These are phyloP conservation scores for Notholithocarpus densiflorus DNA, from an alignment of 306 rosid species.

Conservation along the genomic window DNA sequence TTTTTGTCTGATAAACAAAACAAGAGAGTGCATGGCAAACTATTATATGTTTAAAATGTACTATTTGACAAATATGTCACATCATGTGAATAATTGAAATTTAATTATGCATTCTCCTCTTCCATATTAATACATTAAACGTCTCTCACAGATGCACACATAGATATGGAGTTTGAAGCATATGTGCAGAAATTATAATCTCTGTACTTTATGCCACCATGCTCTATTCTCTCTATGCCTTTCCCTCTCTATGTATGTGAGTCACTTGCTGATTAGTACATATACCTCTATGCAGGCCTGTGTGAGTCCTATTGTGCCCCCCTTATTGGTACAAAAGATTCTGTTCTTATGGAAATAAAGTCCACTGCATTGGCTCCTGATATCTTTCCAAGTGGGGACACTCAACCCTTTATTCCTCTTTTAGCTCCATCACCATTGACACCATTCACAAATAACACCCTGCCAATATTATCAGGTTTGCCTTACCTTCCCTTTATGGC, in stretches of 20 bases:
- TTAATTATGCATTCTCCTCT: neutral
- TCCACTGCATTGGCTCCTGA: constrained; percentile 33
- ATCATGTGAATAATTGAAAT: neutral
- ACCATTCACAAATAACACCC: constrained; percentile 39
- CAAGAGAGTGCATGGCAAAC: neutral
- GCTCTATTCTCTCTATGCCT: neutral
- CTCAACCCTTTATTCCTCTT: constrained; percentile 55
- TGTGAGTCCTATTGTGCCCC: constrained; percentile 24
- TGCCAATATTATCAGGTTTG: constrained; percentile 50
- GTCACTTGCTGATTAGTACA: neutral
- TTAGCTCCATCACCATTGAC: constrained; percentile 56
- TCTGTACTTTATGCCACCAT: neutral
- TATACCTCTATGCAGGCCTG: constrained; percentile 30
- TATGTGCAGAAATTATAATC: neutral
- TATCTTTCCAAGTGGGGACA: constrained; percentile 33
- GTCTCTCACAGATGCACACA: neutral
- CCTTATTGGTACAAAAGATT: constrained; percentile 6
- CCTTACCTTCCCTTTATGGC: constrained; percentile 16
- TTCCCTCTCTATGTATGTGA: neutral
- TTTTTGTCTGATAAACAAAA: neutral
- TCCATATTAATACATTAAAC: neutral
- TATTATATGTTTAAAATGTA: neutral
- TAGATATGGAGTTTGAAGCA: neutral
- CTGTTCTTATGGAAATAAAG: constrained; percentile 4
- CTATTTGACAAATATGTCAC: neutral